Percentiles rank a stretch among this genome's conserved stretches.
Evolutionary conservation across 2,329 filamentous ascomycete species (phyloP).

Genomic region (Alternaria viburni): DNA sequence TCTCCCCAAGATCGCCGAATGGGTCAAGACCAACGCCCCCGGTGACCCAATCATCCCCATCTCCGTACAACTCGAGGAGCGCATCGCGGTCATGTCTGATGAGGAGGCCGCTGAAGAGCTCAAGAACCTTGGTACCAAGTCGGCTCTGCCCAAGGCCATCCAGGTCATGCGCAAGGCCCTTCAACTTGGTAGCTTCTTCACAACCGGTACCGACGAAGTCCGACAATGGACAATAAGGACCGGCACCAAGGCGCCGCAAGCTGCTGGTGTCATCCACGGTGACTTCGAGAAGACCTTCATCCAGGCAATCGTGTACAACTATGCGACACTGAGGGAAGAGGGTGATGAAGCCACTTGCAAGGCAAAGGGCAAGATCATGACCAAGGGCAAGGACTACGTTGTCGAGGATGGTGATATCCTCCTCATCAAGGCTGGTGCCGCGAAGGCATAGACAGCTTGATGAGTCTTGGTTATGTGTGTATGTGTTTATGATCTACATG

Average conservation of each 20-base stretch:
- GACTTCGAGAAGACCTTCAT: slow-evolving; percentile 99
- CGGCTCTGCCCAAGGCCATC: slow-evolving; percentile 89
- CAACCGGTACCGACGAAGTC: slow-evolving; percentile 92
- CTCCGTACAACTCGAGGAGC: slow-evolving; percentile 91
- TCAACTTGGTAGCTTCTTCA: slow-evolving; percentile 96
- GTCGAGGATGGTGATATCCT: slow-evolving; percentile 83
- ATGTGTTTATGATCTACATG: slow-evolving; percentile 14
- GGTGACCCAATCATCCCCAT: slow-evolving; percentile 93
- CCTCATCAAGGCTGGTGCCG: slow-evolving; percentile 88
- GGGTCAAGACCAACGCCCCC: slow-evolving; percentile 88
- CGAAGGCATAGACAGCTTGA: slow-evolving; percentile 64
- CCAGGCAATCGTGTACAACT: slow-evolving; percentile 95
- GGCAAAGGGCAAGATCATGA: slow-evolving; percentile 95
- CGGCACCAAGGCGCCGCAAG: slow-evolving; percentile 95
- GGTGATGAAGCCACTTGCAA: slow-evolving; percentile 89
- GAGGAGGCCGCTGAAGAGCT: slow-evolving; percentile 81
- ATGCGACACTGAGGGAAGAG: slow-evolving; percentile 76
- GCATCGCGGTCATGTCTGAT: slow-evolving; percentile 81
- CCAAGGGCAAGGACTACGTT: slow-evolving; percentile 97
- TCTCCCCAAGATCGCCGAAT: slow-evolving; percentile 88
- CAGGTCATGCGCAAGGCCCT: slow-evolving; percentile 90
- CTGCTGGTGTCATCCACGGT: slow-evolving; percentile 95
- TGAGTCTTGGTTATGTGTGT: slow-evolving; percentile 1
- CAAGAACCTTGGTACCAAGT: slow-evolving; percentile 86
- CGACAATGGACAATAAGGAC: slow-evolving; percentile 97